Percentiles rank a stretch among this genome's conserved stretches.
phyloP scores from a whole-genome alignment of 768 basidiomycete species.

The Boletus subparvulus region DNA sequence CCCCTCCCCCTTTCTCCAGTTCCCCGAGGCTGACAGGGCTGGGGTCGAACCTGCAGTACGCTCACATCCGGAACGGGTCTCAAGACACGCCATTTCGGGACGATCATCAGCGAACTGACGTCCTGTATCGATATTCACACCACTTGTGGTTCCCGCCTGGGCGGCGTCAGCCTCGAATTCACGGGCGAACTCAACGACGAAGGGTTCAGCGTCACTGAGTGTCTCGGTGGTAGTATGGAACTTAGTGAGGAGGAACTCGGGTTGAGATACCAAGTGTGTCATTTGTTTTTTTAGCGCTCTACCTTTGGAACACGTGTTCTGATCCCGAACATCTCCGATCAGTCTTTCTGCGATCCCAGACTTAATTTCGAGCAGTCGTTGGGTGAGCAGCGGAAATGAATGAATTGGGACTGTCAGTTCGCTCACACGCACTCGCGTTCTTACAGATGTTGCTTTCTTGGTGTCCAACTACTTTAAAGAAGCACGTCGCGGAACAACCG shows the following conservation, averaged over 20 bases:
- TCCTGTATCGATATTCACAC: conserved; percentile 80
- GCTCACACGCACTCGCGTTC: neutral
- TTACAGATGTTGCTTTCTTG: conserved; percentile 80
- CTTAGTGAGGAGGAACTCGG: conserved; percentile 84
- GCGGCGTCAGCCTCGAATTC: conserved; percentile 86
- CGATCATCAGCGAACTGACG: conserved; percentile 85
- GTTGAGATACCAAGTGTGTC: conserved; percentile 79
- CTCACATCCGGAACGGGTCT: conserved; percentile 75
- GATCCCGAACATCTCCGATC: neutral
- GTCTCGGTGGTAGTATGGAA: conserved; percentile 95
- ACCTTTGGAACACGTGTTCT: neutral
- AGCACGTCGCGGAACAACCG: conserved; percentile 44
- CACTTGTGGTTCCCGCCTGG: conserved; percentile 68
- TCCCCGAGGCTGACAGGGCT: neutral
- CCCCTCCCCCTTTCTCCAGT: neutral
- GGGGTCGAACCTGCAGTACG: conserved; percentile 51
- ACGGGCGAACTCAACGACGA: conserved; percentile 90
- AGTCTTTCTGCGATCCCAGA: conserved; percentile 94
- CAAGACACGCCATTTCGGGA: conserved; percentile 89
- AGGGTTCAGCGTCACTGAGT: conserved; percentile 95
- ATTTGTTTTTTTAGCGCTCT: neutral
- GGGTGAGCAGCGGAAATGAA: conserved; percentile 49
- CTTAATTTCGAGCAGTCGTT: conserved; percentile 93
- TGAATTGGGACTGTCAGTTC: neutral
- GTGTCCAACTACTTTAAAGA: conserved; percentile 80